Evolutionary conservation across 2,329 filamentous ascomycete genomes (phyloP).

Genomic region (Nectriaceae sp.): DNA sequence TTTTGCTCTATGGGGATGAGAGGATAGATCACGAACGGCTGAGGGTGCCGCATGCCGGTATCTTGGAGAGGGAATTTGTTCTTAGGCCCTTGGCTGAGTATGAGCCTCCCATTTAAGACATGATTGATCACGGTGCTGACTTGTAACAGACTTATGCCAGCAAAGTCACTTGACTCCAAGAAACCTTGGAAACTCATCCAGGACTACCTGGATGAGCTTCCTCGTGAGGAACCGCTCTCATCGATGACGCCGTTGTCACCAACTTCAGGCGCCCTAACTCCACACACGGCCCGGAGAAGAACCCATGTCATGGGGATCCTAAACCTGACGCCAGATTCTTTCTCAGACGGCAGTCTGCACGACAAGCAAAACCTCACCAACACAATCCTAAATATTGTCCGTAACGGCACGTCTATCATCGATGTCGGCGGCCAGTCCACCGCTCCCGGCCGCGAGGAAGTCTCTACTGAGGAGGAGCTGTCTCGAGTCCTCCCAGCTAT

Average conservation of each 20-base stretch:
- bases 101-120: constrained; percentile 23
- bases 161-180: constrained; percentile 51
- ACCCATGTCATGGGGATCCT: constrained; percentile 92
- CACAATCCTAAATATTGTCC: constrained; percentile 64
- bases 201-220: constrained; percentile 63
- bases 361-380: constrained; percentile 53
- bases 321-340: constrained; percentile 94
- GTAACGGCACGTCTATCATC: constrained; percentile 76
- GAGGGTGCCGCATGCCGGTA: constrained; percentile 80
- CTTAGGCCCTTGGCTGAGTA: constrained; percentile 82
- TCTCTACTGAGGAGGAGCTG: constrained; percentile 73
- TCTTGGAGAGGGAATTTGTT: constrained; percentile 92
- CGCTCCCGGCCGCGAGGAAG: constrained; percentile 70
- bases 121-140: constrained; percentile 3
- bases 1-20: constrained; percentile 77
- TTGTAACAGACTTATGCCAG: constrained; percentile 53
- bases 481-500: constrained; percentile 80
- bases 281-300: constrained; percentile 56
- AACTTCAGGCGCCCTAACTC: constrained; percentile 54
- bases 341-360: constrained; percentile 84
- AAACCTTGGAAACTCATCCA: constrained; percentile 62
- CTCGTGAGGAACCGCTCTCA: constrained; percentile 52
- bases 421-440: constrained; percentile 95
- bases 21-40: constrained; percentile 70
- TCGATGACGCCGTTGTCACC: constrained; percentile 58